Evolutionary conservation across 2,329 filamentous ascomycete species (phyloP).

Genomic region (Xylariaceae sp.): DNA sequence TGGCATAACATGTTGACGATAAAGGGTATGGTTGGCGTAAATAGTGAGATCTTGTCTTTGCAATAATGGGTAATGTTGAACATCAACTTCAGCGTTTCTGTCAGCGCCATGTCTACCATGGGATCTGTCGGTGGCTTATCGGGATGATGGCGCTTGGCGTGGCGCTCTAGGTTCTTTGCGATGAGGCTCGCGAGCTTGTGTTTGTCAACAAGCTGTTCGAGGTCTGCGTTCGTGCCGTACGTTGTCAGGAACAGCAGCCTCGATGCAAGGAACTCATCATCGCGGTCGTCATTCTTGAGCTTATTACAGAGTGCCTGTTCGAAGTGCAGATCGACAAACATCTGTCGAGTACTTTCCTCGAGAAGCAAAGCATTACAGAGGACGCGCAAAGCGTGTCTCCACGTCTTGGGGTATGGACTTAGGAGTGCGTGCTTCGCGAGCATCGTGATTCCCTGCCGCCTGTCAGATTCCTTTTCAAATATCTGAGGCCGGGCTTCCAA

Average conservation of each 20-base stretch:
- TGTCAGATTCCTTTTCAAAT: slow-evolving; percentile 7
- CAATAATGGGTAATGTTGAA: slow-evolving; percentile 82
- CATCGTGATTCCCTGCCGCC: slow-evolving; percentile 61
- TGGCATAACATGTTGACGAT: slow-evolving; percentile 64
- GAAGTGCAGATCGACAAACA: slow-evolving; percentile 64
- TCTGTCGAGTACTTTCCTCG: slow-evolving; percentile 58
- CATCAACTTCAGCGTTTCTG: slow-evolving; percentile 76
- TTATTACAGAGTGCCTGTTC: slow-evolving; percentile 60
- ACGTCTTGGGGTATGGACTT: slow-evolving; percentile 52
- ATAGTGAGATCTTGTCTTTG: slow-evolving; percentile 50
- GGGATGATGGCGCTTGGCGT: slow-evolving; percentile 42
- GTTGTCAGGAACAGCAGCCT: slow-evolving; percentile 74
- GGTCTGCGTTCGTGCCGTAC: slow-evolving; percentile 64
- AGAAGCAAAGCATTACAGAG: slow-evolving; percentile 79
- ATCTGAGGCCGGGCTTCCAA: slow-evolving; percentile 1
- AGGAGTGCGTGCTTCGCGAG: slow-evolving; percentile 69
- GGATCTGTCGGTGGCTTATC: slow-evolving; percentile 34
- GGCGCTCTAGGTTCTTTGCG: slow-evolving; percentile 60
- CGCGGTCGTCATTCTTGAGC: slow-evolving; percentile 64
- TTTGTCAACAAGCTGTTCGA: slow-evolving; percentile 56
- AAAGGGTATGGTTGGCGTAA: slow-evolving; percentile 60
- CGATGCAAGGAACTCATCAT: slow-evolving; percentile 82
- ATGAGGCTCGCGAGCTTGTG: slow-evolving; percentile 62
- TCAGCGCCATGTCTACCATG: slow-evolving; percentile 72
- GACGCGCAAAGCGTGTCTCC: slow-evolving; percentile 70